Base-by-base conservation (phyloP, 2,329 filamentous ascomycete species). In the Intubia oerlemansii region DNA sequence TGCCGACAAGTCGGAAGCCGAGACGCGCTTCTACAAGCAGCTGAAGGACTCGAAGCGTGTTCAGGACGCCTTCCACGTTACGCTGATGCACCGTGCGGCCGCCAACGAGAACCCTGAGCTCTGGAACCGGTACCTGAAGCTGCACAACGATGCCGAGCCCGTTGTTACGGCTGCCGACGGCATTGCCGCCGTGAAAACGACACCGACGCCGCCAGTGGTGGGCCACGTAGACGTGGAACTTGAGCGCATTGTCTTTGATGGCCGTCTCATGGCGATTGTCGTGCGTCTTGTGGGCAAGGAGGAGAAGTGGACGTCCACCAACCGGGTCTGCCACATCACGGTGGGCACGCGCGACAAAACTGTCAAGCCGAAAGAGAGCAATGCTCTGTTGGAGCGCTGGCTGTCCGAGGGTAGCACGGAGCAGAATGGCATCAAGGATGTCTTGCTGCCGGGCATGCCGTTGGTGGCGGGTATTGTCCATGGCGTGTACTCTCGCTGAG, bases 321-420 rank as follows among this genome's bases (percentile, higher is more conserved):
- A 98, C 44, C 51, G 59, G 10, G 60, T 90, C 18, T 70, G 84
- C 9, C 88, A 98, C 46, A 67, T 98, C 34, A 98, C 88, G 0
- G 60, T 95, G 7, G 88, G 88, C 13, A 98, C 88, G 1, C 66
- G 70, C 8, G 64, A 71, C 38, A 50, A 59, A 26, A 49, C 58
- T 7, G 67, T 95, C 42, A 95, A 93, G 54, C 85, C 88, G 0
- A 84, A 78, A 50, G 85, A 98, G 56, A 91, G 84, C 53, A 98
- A 98, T 44, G 72, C 80, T 34, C 41, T 98, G 43, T 49, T 98
- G 33, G 59, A 59, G 37, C 57, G 58, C 34, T 95, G 85, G 85
- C 45, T 88, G 35, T 59, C 73, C 36, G 38, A 49, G 17, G 65
- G 62, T 1, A 47, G 50, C 15, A 51, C 53, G 2, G 50, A 41